Conservation (phyloP, 140 eudicot genomes). For the Anethum foeniculum region DNA sequence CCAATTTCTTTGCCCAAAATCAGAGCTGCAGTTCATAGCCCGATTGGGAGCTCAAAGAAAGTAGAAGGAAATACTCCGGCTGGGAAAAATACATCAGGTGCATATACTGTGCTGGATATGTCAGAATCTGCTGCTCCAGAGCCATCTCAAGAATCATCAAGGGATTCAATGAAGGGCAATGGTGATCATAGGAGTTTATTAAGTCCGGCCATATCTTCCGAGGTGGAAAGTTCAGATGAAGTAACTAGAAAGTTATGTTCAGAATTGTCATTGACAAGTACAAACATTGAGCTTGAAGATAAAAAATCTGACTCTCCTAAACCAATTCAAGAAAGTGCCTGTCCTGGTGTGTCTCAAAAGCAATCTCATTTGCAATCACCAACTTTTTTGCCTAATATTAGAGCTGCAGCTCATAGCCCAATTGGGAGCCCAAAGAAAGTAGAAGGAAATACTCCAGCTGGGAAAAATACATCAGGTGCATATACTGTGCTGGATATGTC, state of each 20-base stretch:
- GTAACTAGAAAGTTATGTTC: background rate
- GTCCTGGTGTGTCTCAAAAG: background rate
- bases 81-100: conserved; percentile 14
- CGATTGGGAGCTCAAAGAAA: conserved; percentile 38
- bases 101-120: background rate
- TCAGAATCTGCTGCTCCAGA: background rate
- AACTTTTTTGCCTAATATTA: conserved; percentile 23
- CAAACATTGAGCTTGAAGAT: conserved; percentile 27
- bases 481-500: conserved; percentile 22
- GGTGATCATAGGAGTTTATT: conserved; percentile 11
- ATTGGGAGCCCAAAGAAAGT: conserved; percentile 34
- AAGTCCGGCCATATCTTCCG: conserved; percentile 14
- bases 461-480: conserved; percentile 20
- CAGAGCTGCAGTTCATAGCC: conserved; percentile 20
- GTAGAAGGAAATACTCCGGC: conserved; percentile 30
- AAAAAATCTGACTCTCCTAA: conserved; percentile 15
- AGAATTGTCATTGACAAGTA: conserved; percentile 17
- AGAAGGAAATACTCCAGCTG: conserved; percentile 27
- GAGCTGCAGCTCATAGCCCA: conserved; percentile 19
- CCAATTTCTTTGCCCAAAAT: conserved; percentile 26
- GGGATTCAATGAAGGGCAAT: conserved; percentile 6
- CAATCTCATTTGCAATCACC: conserved; percentile 25
- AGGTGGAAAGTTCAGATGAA: background rate
- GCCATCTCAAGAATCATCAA: conserved; percentile 24
- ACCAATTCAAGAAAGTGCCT: conserved; percentile 25